Conservation (phyloP, 345 rosid genomes). For the Adansonia digitata region DNA sequence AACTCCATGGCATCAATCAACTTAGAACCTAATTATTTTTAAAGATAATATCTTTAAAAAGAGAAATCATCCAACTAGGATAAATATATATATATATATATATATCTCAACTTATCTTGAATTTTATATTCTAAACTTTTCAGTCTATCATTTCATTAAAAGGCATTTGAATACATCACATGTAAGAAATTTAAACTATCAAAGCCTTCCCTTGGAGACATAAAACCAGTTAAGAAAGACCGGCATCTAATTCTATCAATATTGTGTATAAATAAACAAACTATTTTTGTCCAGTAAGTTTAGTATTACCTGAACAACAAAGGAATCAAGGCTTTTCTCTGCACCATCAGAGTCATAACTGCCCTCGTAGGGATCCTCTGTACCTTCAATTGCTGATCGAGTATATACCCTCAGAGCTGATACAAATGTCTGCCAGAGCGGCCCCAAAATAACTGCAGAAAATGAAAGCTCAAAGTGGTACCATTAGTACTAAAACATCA, state of each 20-base stretch:
- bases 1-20: neutral
- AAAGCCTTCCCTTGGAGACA: neutral
- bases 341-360: conserved; percentile 94
- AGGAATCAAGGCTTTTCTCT: conserved; percentile 88
- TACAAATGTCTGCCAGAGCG: conserved; percentile 87
- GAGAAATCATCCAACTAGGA: no score
- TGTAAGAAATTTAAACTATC: neutral
- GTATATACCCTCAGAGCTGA: conserved; percentile 68
- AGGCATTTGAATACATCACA: conserved; percentile 6
- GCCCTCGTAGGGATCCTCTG: conserved; percentile 69
- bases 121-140: neutral
- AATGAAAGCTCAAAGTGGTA: conserved; percentile 16
- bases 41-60: neutral
- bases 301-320: conserved; percentile 67
- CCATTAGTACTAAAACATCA: conserved; percentile 11
- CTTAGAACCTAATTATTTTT: neutral
- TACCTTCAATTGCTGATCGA: conserved; percentile 68
- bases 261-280: neutral
- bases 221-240: neutral
- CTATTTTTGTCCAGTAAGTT: neutral
- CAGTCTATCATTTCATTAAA: neutral
- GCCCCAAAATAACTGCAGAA: conserved; percentile 66
- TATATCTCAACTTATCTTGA: neutral
- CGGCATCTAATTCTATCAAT: neutral
- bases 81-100: no score